Base-by-base conservation (phyloP, 2,329 filamentous ascomycete genomes). In the Monosporascus cannonballus region DNA sequence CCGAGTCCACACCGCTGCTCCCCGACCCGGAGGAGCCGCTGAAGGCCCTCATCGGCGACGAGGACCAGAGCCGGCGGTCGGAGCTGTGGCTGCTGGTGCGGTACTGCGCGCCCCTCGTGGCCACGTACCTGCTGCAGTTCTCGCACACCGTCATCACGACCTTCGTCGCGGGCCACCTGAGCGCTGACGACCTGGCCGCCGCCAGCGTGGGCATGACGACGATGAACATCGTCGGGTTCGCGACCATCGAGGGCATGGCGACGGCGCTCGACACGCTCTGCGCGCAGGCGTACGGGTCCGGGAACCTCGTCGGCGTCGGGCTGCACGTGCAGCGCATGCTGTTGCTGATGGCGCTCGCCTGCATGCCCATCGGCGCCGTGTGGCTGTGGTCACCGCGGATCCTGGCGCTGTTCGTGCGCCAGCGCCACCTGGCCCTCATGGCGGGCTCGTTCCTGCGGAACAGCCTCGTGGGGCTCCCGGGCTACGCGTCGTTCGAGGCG, bases 91-190 rank as follows among this genome's bases (percentile, higher is more conserved):
- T 67, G 15, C 60, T 62, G 15, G 34, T 54, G 48, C 68, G 65
- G 54, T 76, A 76, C 59, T 77, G 76, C 0, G 53, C 74, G 2
- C 78, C 78, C 6, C 66, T 81, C 20, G 73, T 77, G 49, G 66
- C 74, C n/a, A 81, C 78, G 1, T 81, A 79, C 55, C 62, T 81
- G 1, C 68, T 81, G 5, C 76, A 81, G 56, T 81, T 80, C 58
- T 77, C 72, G 7, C 78, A 77, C 57, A 76, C 68, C 50, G 65
- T 80, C 36, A 73, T 78, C 51, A 77, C 76, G 1, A 77, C 77
- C 22, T 72, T 78, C 39, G 74, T 77, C 1, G 77, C 76, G 0
- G 78, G 78, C 1, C 77, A 77, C 58, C 70, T 81, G 8, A 73
- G 77, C 20, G 75, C 75, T 3, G 72, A 77, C 58, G 78, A 78